Percentiles rank a stretch among this genome's conserved stretches.
These are phyloP conservation scores for Geranium brycei DNA, from an alignment of 345 rosid genomes.

Conservation along the genomic window DNA sequence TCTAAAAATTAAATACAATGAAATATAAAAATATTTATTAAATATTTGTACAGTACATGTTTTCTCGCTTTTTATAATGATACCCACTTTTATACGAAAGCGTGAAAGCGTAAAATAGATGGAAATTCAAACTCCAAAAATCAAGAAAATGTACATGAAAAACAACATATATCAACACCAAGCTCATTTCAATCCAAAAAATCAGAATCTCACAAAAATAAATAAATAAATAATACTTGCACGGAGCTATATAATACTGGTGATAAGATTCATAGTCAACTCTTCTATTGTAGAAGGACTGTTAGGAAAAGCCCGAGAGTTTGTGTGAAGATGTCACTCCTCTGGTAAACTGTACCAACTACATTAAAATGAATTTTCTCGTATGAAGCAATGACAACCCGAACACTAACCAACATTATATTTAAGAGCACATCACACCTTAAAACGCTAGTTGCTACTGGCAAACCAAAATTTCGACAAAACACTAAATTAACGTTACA, in stretches of 20 bases:
- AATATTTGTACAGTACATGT: too few relatives aligned
- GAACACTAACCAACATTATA: conserved; percentile 97
- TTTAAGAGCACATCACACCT: conserved; percentile 89
- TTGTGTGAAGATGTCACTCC: conserved; percentile 93
- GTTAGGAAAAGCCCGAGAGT: conserved; percentile 92
- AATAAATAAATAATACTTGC: conserved; percentile 50
- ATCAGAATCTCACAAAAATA: too few relatives aligned
- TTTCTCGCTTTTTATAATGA: too few relatives aligned
- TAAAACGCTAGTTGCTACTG: conserved; percentile 88
- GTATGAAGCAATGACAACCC: conserved; percentile 89
- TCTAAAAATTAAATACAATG: too few relatives aligned
- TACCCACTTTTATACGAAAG: too few relatives aligned
- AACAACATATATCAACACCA: too few relatives aligned
- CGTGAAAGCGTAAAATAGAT: too few relatives aligned
- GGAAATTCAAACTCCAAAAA: too few relatives aligned
- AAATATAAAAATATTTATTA: too few relatives aligned
- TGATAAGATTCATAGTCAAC: conserved; percentile 88
- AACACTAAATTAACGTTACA: too few relatives aligned
- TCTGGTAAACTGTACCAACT: conserved; percentile 92
- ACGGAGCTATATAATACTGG: conserved; percentile 47
- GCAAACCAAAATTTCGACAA: conserved; percentile 16
- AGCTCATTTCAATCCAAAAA: too few relatives aligned
- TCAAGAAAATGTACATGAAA: too few relatives aligned
- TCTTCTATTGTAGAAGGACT: conserved; percentile 80
- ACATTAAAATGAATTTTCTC: conserved; percentile 96